Evolutionary conservation across 176 grass and related monocot genomes (phyloP).

Genomic region (Musa troglodytarum): DNA sequence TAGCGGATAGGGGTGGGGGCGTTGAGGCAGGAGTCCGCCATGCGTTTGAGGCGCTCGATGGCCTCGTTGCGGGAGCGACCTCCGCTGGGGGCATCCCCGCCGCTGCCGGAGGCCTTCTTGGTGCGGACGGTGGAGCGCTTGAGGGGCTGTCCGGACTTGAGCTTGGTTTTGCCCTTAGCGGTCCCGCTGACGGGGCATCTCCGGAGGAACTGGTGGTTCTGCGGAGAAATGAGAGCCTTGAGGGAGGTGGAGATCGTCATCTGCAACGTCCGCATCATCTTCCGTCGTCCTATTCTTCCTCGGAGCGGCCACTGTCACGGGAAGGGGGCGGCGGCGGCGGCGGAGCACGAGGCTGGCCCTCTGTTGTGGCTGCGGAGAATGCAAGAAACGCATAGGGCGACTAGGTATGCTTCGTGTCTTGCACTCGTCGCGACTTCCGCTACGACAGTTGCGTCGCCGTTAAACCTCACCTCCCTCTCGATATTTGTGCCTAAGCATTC

Average conservation of each 20-base stretch:
- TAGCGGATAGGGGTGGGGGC: constrained; percentile 52
- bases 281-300: neutral
- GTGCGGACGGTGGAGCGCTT: constrained; percentile 40
- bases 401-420: too few species aligned
- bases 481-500: too few species aligned
- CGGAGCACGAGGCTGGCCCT: too few species aligned
- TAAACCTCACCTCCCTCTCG: too few species aligned
- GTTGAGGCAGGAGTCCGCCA: constrained; percentile 57
- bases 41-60: constrained; percentile 42
- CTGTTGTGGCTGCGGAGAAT: too few species aligned
- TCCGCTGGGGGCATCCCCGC: neutral
- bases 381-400: too few species aligned
- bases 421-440: too few species aligned
- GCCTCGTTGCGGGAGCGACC: constrained; percentile 41
- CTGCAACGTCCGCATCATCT: constrained; percentile 1
- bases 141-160: constrained; percentile 39
- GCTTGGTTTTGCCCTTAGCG: constrained; percentile 67
- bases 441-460: too few species aligned
- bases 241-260: constrained; percentile 5
- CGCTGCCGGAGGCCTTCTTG: constrained; percentile 25
- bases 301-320: neutral
- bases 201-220: constrained; percentile 39
- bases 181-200: constrained; percentile 49
- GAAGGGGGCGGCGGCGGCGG: too few species aligned
- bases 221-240: constrained; percentile 6